Base-by-base conservation (phyloP, 108 stramenopile genomes). In the Nannochloropsis gaditana region DNA sequence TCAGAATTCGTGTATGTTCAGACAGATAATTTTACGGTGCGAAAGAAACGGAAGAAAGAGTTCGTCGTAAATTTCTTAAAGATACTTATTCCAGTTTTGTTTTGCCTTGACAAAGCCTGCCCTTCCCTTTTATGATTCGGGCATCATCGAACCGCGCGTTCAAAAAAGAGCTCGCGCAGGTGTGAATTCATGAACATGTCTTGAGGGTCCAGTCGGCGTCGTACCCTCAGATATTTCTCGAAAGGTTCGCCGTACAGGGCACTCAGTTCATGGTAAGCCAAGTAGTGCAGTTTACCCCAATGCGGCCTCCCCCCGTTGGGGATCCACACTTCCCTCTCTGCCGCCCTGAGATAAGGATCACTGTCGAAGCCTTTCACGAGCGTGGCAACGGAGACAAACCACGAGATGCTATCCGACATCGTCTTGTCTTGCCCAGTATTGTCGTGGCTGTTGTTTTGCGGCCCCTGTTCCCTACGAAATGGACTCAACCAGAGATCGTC, bases 401-500 rank as follows among this genome's bases (percentile, higher is more conserved):
- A 82, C 81, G 81, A 82, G 31, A 31, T 31, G 31, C 31, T 31
- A 31, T 31, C 31, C 43, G 81, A 82, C 1, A 17, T 1, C 47
- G 11, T 15, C 47, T 50, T 50, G 11, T 50, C 47, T 15, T 1
- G 11, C 11, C 47, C 47, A 11, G 10, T 15, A 15, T 11, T 50
- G 11, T 50, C 47, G 31, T 31, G 31, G 15, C 47, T 50, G 47
- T 15, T 15, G 11, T 15, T 50, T 10, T 15, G 17, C 11, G 11
- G 10, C 11, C 42, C 81, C 17, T 15, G 10, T 15, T 15, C 17
- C 43, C 81, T 42, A 1, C 43, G 43, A 43, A 82, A 82, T 11
- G 81, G 81, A 82, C 43, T 43, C 42, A 82, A 44, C 81, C 42
- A 82, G 10, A 82, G 15, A 10, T 82, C 81, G 17, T 82, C 81